These are phyloP conservation scores for Escallonia herrerae DNA, from an alignment of 129 eudicot species.

Conservation along the genomic window DNA sequence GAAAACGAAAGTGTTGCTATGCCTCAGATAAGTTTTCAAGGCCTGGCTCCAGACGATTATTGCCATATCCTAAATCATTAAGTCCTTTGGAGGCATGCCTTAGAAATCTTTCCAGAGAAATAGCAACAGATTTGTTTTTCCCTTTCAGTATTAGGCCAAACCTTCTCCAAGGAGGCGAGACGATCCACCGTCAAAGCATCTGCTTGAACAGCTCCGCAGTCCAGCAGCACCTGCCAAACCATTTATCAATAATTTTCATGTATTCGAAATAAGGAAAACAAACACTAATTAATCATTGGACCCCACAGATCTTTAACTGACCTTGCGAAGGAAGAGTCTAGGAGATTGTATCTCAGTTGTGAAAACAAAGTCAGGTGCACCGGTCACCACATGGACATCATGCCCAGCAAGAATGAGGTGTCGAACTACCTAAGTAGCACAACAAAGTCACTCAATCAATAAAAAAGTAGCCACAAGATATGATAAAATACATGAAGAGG, in stretches of 20 bases:
- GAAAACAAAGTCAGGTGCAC: constrained; percentile 93
- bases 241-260: not conserved
- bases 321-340: constrained; percentile 90
- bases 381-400: constrained; percentile 93
- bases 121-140: not conserved
- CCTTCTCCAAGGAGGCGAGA: constrained; percentile 93
- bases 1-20: no score
- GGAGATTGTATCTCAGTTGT: constrained; percentile 87
- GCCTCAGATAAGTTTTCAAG: no score
- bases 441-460: not conserved
- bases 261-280: not conserved
- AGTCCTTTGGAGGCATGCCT: no score
- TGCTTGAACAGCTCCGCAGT: constrained; percentile 99
- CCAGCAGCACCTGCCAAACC: constrained; percentile 60
- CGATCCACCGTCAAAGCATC: constrained; percentile 99
- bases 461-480: not conserved
- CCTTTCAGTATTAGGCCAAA: constrained; percentile 2
- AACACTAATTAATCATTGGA: not conserved
- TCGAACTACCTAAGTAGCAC: constrained; percentile 64
- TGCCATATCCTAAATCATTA: no score
- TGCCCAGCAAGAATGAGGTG: constrained; percentile 98
- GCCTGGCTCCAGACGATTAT: no score
- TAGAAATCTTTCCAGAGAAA: no score
- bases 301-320: constrained; percentile 6
- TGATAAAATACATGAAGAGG: not conserved